Evolutionary conservation across 2,329 filamentous ascomycete genomes (phyloP).

Genomic region (Chaetomiaceae sp.): DNA sequence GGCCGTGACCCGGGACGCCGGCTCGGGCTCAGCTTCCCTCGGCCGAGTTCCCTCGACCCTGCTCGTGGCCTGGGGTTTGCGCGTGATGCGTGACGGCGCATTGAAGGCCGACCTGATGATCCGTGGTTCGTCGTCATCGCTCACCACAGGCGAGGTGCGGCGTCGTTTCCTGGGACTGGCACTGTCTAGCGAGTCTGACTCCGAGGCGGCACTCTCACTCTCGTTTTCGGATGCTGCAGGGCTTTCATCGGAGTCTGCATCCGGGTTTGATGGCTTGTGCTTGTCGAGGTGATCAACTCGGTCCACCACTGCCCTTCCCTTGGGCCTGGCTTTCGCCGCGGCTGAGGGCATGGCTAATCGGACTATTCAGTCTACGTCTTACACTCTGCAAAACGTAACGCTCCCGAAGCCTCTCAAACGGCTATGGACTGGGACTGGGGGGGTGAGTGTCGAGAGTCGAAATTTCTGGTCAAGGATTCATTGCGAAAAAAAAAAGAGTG

Average conservation of each 20-base stretch:
- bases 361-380: neutral
- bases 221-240: conserved; percentile 7
- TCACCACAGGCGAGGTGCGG: conserved; percentile 33
- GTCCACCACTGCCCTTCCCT: neutral
- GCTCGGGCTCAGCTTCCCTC: conserved; percentile 6
- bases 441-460: conserved; percentile 2
- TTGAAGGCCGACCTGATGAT: conserved; percentile 40
- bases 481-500: neutral
- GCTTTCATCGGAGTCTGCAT: conserved; percentile 18
- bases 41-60: conserved; percentile 5
- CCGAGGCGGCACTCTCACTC: conserved; percentile 1
- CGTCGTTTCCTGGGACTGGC: conserved; percentile 43
- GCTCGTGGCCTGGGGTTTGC: conserved; percentile 28
- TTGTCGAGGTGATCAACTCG: conserved; percentile 11
- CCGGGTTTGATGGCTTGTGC: too few species aligned
- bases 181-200: conserved; percentile 35
- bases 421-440: neutral
- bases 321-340: conserved; percentile 3
- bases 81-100: conserved; percentile 51
- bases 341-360: conserved; percentile 19
- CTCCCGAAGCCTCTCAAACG: neutral
- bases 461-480: conserved; percentile 9
- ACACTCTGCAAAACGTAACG: neutral
- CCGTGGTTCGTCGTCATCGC: conserved; percentile 28
- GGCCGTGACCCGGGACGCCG: conserved; percentile 38